phyloP scores from a whole-genome alignment of 441 rosid genomes.

The Corymbia calophylla region DNA sequence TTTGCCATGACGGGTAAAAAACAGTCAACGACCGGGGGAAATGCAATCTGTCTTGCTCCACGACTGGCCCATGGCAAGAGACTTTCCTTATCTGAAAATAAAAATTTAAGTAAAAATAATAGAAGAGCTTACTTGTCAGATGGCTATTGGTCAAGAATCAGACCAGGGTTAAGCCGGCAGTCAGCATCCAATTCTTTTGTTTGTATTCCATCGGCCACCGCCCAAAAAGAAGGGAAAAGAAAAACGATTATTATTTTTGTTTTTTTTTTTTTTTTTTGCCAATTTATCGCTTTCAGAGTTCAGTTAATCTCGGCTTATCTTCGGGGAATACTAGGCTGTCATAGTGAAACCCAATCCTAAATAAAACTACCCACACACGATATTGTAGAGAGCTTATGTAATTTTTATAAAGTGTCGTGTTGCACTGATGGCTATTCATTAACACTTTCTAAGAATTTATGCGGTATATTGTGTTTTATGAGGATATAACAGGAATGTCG shows the following conservation, averaged over 20 bases:
- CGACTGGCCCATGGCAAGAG: neutral
- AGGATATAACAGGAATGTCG: neutral
- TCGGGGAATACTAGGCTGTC: neutral
- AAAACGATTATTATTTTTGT: neutral
- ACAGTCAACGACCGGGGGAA: neutral
- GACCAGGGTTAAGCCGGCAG: neutral
- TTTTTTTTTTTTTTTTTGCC: neutral
- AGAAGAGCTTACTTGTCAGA: neutral
- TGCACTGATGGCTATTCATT: neutral
- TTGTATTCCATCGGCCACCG: neutral
- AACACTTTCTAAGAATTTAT: neutral
- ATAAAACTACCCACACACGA: neutral
- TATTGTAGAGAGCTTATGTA: neutral
- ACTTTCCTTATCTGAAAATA: neutral
- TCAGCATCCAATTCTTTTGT: neutral
- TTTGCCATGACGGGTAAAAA: neutral
- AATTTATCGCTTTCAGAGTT: neutral
- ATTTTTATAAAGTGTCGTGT: neutral
- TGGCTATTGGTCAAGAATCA: neutral
- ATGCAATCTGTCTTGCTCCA: neutral
- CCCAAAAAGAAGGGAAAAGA: neutral
- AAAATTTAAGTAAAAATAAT: neutral
- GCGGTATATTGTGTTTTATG: neutral
- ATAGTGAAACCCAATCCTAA: neutral
- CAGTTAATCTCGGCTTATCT: neutral